Percentiles rank a stretch among this genome's conserved stretches.
Conservation (phyloP, 2,329 filamentous ascomycete genomes). For the Fusarium clavum region DNA sequence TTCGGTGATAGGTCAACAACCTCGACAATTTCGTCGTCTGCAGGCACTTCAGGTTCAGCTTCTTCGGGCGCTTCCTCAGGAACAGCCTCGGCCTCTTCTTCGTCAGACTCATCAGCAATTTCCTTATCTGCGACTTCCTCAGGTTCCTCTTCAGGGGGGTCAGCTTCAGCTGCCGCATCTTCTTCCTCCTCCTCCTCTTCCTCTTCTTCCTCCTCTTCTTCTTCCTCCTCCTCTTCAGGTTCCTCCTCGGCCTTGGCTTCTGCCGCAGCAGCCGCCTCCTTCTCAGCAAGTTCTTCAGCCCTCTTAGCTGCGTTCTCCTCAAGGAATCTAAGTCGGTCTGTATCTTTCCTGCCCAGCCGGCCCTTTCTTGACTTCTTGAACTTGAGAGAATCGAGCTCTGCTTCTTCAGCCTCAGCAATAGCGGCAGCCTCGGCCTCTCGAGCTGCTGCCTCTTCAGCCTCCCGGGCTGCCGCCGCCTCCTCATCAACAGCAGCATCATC, state of each 20-base stretch:
- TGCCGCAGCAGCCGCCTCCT: constrained; percentile 33
- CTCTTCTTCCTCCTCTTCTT: constrained; percentile 13
- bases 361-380: constrained; percentile 43
- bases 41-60: constrained; percentile 37
- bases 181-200: not conserved
- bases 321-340: constrained; percentile 36
- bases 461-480: not conserved
- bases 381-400: constrained; percentile 30
- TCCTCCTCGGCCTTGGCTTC: constrained; percentile 16
- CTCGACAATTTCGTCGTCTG: constrained; percentile 52
- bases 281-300: constrained; percentile 39
- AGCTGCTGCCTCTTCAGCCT: constrained; percentile 40
- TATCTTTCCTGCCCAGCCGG: constrained; percentile 42
- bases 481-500: not conserved
- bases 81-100: constrained; percentile 49
- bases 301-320: constrained; percentile 34
- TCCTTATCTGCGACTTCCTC: constrained; percentile 34
- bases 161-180: not conserved
- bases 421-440: constrained; percentile 45
- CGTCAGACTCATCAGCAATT: constrained; percentile 39
- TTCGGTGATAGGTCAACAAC: constrained; percentile 63
- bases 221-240: constrained; percentile 11
- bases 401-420: constrained; percentile 28
- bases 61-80: constrained; percentile 48
- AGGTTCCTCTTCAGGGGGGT: constrained; percentile 39